phyloP scores from a whole-genome alignment of 2,329 filamentous ascomycete genomes.

The Aspergillus ibericus region DNA sequence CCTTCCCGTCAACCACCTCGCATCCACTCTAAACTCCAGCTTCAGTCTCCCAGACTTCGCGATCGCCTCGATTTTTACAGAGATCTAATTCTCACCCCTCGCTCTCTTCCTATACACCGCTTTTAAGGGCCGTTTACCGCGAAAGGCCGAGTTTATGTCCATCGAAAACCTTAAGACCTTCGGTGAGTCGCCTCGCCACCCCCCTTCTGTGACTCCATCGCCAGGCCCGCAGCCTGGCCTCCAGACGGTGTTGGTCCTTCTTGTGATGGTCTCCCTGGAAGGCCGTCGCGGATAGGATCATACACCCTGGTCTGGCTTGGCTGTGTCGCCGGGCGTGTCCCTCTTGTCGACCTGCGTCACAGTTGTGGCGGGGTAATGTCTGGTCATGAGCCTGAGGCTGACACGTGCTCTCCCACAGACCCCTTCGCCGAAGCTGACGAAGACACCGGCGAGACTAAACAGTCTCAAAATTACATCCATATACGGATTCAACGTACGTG shows the following conservation, averaged over 20 bases:
- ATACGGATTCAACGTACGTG: constrained; percentile 97
- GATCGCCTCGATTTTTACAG: constrained; percentile 26
- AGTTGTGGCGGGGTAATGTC: constrained; percentile 39
- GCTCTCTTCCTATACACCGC: constrained; percentile 33
- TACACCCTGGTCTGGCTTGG: not conserved
- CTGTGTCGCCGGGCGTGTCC: not conserved
- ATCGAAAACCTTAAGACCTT: constrained; percentile 98
- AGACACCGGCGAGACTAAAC: constrained; percentile 92
- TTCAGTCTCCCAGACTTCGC: constrained; percentile 13
- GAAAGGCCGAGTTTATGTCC: constrained; percentile 90
- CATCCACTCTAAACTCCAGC: constrained; percentile 17
- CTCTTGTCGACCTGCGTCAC: constrained; percentile 11
- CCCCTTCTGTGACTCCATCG: constrained; percentile 13
- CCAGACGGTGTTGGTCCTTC: not conserved
- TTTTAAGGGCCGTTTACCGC: constrained; percentile 51
- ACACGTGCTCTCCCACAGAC: constrained; percentile 60
- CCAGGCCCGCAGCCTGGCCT: not conserved
- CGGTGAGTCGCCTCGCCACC: constrained; percentile 61
- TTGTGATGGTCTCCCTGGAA: not conserved
- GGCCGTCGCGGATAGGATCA: not conserved
- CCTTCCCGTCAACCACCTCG: constrained; percentile 28
- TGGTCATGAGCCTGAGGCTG: constrained; percentile 31
- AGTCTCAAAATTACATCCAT: constrained; percentile 97
- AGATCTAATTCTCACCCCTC: constrained; percentile 36
- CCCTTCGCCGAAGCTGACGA: constrained; percentile 99